A percentile compares a stretch with the other conserved stretches of the same genome.
Conservation (phyloP, 306 rosid genomes). For the Calophaca sinica region DNA sequence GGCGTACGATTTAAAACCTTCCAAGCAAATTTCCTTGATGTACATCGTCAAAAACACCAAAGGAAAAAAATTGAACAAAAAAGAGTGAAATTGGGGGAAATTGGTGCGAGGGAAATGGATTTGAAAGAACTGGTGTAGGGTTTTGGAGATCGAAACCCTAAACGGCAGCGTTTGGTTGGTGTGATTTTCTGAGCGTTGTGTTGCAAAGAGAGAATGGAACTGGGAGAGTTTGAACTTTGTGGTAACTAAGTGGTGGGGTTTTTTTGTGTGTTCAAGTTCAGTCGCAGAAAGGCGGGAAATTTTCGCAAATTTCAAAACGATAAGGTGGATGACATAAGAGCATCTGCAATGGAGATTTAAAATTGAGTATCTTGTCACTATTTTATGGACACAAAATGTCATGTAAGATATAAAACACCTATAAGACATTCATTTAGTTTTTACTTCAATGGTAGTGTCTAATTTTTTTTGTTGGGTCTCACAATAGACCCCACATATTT, state of each 20-base stretch:
- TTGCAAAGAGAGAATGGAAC: slow-evolving; percentile 9
- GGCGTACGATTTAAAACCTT: slow-evolving; percentile 98
- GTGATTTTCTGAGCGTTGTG: slow-evolving; percentile 5
- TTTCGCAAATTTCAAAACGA: slow-evolving; percentile 17
- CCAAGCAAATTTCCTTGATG: slow-evolving; percentile 87
- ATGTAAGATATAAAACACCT: no score
- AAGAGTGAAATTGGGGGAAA: background rate
- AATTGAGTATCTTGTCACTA: no score
- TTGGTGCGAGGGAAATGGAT: background rate
- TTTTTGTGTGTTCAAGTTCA: background rate
- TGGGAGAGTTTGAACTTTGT: slow-evolving; percentile 8
- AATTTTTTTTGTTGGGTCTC: no score
- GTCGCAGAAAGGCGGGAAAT: slow-evolving; percentile 39
- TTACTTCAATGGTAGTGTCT: no score
- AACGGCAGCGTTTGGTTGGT: slow-evolving; percentile 26
- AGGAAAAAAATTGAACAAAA: no score
- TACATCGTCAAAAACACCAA: slow-evolving; percentile 53
- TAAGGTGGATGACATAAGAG: no score
- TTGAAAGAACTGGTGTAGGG: slow-evolving; percentile 31
- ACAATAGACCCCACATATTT: no score
- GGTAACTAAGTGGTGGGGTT: background rate
- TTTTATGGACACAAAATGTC: no score
- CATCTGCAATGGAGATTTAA: no score
- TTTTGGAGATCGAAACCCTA: slow-evolving; percentile 57
- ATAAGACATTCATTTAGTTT: no score